A percentile compares a stretch with the other conserved stretches of the same genome.
Evolutionary conservation across 1,284 basidiomycete species (phyloP).

Genomic region (Sutorius eximius): DNA sequence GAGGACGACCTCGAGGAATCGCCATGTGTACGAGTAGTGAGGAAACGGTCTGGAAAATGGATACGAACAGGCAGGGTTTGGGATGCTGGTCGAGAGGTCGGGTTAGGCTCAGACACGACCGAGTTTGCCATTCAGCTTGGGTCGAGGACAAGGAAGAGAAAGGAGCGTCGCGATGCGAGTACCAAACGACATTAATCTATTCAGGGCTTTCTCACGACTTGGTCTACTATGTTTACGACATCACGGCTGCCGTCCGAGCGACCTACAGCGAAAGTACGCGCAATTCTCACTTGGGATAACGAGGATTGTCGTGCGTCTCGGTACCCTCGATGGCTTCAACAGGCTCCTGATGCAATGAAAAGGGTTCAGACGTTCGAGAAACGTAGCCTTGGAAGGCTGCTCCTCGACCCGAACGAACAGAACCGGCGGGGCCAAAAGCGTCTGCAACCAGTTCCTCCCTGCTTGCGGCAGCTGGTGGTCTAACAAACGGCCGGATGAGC

Average conservation of each 20-base stretch:
- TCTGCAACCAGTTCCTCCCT: neutral
- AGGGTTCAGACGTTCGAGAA: constrained; percentile 14
- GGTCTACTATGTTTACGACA: neutral
- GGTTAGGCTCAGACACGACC: constrained; percentile 9
- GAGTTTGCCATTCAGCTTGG: constrained; percentile 14
- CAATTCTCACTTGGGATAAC: constrained; percentile 11
- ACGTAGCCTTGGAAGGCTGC: constrained; percentile 1
- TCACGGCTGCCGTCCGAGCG: constrained; percentile 12
- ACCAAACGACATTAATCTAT: constrained; percentile 4
- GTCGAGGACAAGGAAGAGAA: neutral
- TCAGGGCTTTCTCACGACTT: constrained; percentile 21
- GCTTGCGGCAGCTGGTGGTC: constrained; percentile 4
- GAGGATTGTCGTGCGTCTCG: neutral
- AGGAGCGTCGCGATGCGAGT: neutral
- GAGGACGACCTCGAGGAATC: constrained; percentile 36
- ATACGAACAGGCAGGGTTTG: constrained; percentile 25
- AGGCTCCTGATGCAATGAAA: constrained; percentile 3
- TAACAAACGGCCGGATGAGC: constrained; percentile 5
- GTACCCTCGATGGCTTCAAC: neutral
- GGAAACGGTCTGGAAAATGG: constrained; percentile 32
- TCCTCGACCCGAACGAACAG: neutral
- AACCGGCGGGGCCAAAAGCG: neutral
- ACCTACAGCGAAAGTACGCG: constrained; percentile 9
- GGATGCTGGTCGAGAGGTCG: constrained; percentile 2
- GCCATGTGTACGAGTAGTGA: constrained; percentile 21